phyloP scores from a whole-genome alignment of 148 eudicot species.

The Talinum fruticosum region DNA sequence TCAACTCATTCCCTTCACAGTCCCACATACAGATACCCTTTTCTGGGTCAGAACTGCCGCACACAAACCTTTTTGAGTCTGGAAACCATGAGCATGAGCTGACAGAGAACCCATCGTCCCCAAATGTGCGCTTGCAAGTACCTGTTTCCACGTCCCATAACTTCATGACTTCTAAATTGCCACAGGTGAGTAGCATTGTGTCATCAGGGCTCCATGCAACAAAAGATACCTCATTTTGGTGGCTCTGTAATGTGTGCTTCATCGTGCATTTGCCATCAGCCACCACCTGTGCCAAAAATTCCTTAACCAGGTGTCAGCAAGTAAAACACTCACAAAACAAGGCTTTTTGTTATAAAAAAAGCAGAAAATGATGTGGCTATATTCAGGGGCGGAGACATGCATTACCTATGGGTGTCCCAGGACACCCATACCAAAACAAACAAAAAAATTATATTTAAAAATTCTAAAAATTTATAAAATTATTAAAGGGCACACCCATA shows the following conservation, averaged over 20 bases:
- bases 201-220: constrained; percentile 97
- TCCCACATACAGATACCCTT: constrained; percentile 94
- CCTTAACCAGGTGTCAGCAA: constrained; percentile 12
- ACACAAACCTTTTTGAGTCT: constrained; percentile 73
- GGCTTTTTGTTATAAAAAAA: background rate
- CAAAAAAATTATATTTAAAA: too few relatives aligned
- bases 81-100: constrained; percentile 99
- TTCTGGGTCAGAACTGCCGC: constrained; percentile 80
- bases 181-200: constrained; percentile 83
- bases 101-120: constrained; percentile 51
- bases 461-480: too few relatives aligned
- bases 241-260: constrained; percentile 62
- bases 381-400: too few relatives aligned
- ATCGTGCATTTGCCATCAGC: constrained; percentile 48
- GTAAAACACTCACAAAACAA: background rate
- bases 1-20: constrained; percentile 75
- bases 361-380: background rate
- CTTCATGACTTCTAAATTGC: constrained; percentile 75
- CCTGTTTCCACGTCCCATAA: constrained; percentile 94
- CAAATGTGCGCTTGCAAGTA: constrained; percentile 75
- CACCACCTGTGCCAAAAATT: constrained; percentile 48
- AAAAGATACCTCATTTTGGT: constrained; percentile 72
- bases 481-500: too few relatives aligned
- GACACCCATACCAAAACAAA: too few relatives aligned
- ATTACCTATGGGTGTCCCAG: too few relatives aligned